Conservation (phyloP, 495 filamentous ascomycete species). For the Aspergillus saccharolyticus region DNA sequence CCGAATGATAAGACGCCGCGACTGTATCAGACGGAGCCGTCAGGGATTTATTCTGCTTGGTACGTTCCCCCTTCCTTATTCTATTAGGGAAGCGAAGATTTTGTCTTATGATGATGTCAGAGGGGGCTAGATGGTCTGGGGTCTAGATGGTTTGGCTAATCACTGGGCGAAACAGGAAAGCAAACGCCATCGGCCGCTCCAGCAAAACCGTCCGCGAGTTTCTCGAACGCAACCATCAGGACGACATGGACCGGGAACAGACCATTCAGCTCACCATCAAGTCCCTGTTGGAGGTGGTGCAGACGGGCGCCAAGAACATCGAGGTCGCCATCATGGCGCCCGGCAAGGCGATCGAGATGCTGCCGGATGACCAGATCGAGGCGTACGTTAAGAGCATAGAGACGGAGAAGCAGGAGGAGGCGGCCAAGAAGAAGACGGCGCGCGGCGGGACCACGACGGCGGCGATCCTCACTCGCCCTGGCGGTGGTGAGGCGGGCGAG, state of each 20-base stretch:
- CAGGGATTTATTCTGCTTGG: constrained; percentile 98
- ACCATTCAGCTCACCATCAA: constrained; percentile 98
- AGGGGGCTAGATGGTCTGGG: too few species aligned
- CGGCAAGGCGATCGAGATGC: constrained; percentile 88
- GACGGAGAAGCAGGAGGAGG: constrained; percentile 98
- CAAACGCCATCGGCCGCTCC: constrained; percentile 95
- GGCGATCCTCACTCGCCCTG: constrained; percentile 67
- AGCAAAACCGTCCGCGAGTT: constrained; percentile 99
- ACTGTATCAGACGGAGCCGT: constrained; percentile 96
- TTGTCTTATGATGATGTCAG: too few species aligned
- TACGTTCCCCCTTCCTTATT: constrained; percentile 36
- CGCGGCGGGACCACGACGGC: constrained; percentile 71
- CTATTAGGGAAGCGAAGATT: neutral
- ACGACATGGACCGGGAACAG: constrained; percentile 90
- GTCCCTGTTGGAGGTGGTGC: constrained; percentile 94
- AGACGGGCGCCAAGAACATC: constrained; percentile 99
- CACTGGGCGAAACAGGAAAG: constrained; percentile 66
- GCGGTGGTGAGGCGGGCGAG: constrained; percentile 41
- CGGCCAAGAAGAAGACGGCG: constrained; percentile 89
- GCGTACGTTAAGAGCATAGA: constrained; percentile 96
- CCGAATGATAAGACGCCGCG: constrained; percentile 78
- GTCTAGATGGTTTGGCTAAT: neutral
- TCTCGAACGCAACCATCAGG: constrained; percentile 95
- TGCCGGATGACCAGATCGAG: constrained; percentile 93
- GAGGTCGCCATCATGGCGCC: constrained; percentile 98